Evolutionary conservation across 768 basidiomycete genomes (phyloP).

Genomic region (Amanita exitialis): DNA sequence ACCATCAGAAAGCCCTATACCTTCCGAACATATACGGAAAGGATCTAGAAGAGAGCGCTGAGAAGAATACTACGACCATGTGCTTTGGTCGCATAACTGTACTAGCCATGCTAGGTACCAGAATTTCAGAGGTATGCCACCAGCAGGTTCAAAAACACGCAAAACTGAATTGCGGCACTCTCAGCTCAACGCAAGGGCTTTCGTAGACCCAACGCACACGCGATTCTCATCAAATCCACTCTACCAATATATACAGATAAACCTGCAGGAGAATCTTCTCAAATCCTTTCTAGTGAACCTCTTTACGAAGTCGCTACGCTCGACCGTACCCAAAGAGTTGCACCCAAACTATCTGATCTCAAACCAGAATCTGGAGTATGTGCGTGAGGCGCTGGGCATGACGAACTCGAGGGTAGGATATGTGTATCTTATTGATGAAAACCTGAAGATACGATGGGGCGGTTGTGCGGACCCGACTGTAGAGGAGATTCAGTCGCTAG

Average conservation of each 20-base stretch:
- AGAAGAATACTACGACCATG: conserved; percentile 69
- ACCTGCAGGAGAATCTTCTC: conserved; percentile 89
- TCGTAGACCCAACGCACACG: conserved; percentile 44
- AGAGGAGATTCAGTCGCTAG: conserved; percentile 61
- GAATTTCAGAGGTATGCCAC: conserved; percentile 71
- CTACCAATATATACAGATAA: conserved; percentile 77
- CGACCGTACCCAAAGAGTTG: conserved; percentile 48
- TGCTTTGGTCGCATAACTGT: conserved; percentile 70
- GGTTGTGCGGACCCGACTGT: conserved; percentile 76
- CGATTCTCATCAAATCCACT: conserved; percentile 43
- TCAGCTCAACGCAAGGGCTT: conserved; percentile 74
- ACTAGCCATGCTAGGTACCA: conserved; percentile 74
- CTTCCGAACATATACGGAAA: conserved; percentile 81
- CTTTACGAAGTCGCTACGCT: conserved; percentile 68
- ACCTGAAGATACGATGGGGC: conserved; percentile 84
- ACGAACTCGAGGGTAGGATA: conserved; percentile 88
- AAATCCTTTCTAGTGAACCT: conserved; percentile 86
- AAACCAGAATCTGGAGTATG: conserved; percentile 75
- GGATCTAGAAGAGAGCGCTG: conserved; percentile 41
- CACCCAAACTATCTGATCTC: conserved; percentile 74
- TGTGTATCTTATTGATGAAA: conserved; percentile 82
- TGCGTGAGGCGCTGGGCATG: conserved; percentile 79
- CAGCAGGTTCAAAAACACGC: background rate
- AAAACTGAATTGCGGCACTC: background rate
- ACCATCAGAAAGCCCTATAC: conserved; percentile 74